Conservation (phyloP, 768 basidiomycete species). For the Tulasnella sp. region DNA sequence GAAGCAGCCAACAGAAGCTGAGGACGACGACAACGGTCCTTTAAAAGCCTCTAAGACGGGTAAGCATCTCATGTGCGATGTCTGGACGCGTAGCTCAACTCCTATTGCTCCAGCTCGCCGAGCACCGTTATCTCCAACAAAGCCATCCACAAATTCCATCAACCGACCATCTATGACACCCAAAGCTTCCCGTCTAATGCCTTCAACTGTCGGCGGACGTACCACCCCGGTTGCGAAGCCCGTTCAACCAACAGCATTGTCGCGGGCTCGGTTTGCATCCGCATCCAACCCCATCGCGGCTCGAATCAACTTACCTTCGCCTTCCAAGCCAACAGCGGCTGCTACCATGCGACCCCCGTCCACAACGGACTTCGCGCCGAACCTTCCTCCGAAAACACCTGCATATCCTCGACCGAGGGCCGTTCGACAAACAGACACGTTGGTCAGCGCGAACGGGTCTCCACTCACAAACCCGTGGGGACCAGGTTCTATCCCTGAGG, state of each 20-base stretch:
- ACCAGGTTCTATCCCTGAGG: conserved; percentile 21
- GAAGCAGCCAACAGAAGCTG: conserved; percentile 18
- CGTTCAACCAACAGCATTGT: neutral
- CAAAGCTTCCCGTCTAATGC: neutral
- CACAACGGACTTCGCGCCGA: conserved; percentile 35
- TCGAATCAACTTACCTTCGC: neutral
- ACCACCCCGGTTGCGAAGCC: neutral
- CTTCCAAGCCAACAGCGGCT: neutral
- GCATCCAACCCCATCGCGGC: neutral
- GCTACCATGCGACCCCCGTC: conserved; percentile 25
- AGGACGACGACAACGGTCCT: conserved; percentile 13
- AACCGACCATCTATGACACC: neutral
- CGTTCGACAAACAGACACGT: conserved; percentile 33
- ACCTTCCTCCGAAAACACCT: conserved; percentile 38
- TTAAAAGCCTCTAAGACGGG: conserved; percentile 13
- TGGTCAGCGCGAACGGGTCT: conserved; percentile 38
- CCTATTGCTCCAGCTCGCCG: conserved; percentile 5
- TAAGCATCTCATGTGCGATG: neutral
- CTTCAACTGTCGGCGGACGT: neutral
- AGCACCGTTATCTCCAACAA: conserved; percentile 12
- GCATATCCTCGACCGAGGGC: conserved; percentile 33
- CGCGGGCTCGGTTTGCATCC: neutral
- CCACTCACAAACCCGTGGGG: conserved; percentile 36
- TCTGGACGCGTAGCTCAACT: neutral
- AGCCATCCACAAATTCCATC: neutral